Base-by-base conservation (phyloP, 306 rosid genomes). In the Dryas alaskensis region DNA sequence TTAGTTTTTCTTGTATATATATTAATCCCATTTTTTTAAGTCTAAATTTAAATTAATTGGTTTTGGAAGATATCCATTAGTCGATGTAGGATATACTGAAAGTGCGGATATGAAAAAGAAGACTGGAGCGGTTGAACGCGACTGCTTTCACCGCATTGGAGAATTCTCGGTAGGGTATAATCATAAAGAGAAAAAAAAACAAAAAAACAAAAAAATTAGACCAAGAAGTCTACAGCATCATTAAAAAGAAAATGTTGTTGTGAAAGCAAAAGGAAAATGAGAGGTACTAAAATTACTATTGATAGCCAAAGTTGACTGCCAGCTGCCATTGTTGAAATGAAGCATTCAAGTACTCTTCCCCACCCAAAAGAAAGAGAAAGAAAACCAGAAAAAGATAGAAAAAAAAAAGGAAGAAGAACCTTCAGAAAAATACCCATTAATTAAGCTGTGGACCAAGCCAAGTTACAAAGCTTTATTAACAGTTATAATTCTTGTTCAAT, bases 281-380 rank as follows among this genome's bases (percentile, higher is more conserved):
- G 40, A 46, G 54, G 19, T 45, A 0, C 22, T 22, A 22, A 0
- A 22, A 22, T 22, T 22, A 22, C 22, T 31, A 27, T 13, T 27
- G 72, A 67, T 49, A 8, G 59, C 59, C 72, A 27, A 67, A 5
- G 27, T 53, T 69, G 49, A 51, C 62, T 13, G 17, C 63, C 8
- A 54, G 51, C 37, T 70, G 64, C 64, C 13, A 70, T 69, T 39
- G 6, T 52, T 69, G 51, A 70, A 52, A 11, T 12, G 12, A 70
- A 53, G 22, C 50, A 31, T 1, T 39, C 17, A 42, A 42, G 64
- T 22, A 22, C 22, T 42, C 73, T 52, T 39, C 62, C 52, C 8
- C 47, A 0, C 19, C 9, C 54, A 22, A 17, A 54, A n/a, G 5
- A 42, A 59, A 27, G 64, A 10, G 44, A 59, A 2, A 10, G 44